Percentiles rank a stretch among this genome's conserved stretches.
phyloP scores from a whole-genome alignment of 2,329 filamentous ascomycete species.

The Cordyceps farinosa region DNA sequence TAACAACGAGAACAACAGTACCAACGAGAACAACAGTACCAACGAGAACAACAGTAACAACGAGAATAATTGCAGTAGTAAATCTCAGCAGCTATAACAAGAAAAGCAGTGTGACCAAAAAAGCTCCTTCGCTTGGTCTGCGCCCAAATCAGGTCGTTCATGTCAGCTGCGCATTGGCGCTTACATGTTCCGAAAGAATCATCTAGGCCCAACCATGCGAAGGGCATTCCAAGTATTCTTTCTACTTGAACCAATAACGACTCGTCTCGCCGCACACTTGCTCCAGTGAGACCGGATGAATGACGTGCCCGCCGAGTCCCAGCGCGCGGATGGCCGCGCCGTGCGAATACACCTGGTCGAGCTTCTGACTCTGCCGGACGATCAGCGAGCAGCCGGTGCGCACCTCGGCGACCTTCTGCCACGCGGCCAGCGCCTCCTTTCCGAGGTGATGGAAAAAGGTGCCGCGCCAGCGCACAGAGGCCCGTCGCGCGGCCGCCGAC shows the following conservation, averaged over 20 bases:
- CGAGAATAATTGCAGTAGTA: too few species aligned
- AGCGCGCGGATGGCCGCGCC: background rate
- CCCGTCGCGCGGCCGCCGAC: background rate
- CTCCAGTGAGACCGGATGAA: background rate
- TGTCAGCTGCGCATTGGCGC: too few species aligned
- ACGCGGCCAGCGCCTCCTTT: background rate
- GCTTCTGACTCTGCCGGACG: too few species aligned
- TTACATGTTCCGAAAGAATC: too few species aligned
- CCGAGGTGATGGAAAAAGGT: background rate
- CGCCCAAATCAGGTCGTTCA: too few species aligned
- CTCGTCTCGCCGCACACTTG: background rate
- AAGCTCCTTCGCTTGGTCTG: too few species aligned
- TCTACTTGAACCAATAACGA: conserved; percentile 4
- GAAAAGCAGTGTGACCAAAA: too few species aligned
- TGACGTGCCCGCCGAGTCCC: background rate
- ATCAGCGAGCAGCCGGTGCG: background rate
- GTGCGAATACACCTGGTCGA: background rate
- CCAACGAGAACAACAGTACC: too few species aligned
- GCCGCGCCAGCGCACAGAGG: background rate
- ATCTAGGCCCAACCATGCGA: too few species aligned
- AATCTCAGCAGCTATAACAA: too few species aligned
- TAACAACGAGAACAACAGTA: too few species aligned
- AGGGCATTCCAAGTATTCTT: background rate
- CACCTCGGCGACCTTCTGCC: background rate
- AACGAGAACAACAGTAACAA: too few species aligned